Conservation (phyloP, 2,329 filamentous ascomycete genomes). For the Curvularia lunata region DNA sequence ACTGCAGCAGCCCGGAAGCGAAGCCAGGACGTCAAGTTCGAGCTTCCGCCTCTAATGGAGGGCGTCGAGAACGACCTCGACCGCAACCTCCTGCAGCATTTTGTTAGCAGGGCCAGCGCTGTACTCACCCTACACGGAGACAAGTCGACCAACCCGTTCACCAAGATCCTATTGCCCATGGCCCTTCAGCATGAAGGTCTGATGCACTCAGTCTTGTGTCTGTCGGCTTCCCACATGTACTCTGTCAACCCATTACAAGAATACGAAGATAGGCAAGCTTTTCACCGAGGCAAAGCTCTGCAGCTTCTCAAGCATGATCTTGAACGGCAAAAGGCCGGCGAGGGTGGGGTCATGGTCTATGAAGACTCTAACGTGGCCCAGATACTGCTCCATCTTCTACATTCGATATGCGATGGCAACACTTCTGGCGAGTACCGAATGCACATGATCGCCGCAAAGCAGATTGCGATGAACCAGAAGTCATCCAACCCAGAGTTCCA, state of each 20-base stretch:
- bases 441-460: slow-evolving; percentile 77
- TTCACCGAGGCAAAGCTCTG: slow-evolving; percentile 48
- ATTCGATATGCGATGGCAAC: slow-evolving; percentile 66
- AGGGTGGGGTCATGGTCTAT: slow-evolving; percentile 44
- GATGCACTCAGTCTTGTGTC: slow-evolving; percentile 87
- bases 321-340: slow-evolving; percentile 47
- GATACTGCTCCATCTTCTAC: slow-evolving; percentile 65
- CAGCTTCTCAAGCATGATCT: slow-evolving; percentile 59
- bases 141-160: slow-evolving; percentile 77
- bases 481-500: slow-evolving; percentile 72
- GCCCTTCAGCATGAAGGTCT: slow-evolving; percentile 79
- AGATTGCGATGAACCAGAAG: slow-evolving; percentile 66
- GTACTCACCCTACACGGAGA: slow-evolving; percentile 84
- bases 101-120: slow-evolving; percentile 77
- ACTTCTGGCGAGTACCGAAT: slow-evolving; percentile 74
- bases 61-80: slow-evolving; percentile 83
- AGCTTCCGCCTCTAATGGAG: slow-evolving; percentile 70
- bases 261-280: slow-evolving; percentile 59
- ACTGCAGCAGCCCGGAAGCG: slow-evolving; percentile 39
- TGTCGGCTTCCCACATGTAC: slow-evolving; percentile 78
- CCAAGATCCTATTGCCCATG: slow-evolving; percentile 81
- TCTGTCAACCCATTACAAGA: slow-evolving; percentile 58
- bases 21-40: slow-evolving; percentile 50
- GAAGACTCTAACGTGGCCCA: slow-evolving; percentile 68
- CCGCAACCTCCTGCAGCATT: slow-evolving; percentile 81